Base-by-base conservation (phyloP, 305 asterid genomes). In the Fraxinus greggii region DNA sequence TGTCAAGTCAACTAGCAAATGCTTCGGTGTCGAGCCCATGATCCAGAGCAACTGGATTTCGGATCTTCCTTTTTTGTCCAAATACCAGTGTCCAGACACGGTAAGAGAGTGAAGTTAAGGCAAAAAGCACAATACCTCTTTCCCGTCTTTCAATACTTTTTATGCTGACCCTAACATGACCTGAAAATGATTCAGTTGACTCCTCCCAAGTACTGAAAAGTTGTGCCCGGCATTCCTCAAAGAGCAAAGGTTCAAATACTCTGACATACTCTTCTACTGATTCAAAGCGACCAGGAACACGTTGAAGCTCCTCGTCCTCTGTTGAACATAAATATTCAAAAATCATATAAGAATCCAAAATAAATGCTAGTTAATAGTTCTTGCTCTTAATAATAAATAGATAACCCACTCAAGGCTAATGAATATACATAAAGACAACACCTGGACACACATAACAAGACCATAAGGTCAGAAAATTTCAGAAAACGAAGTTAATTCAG, bases 161-260 rank as follows among this genome's bases (percentile, higher is more conserved):
- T 79, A 97, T 83, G 69, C 88, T 86, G 78, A 94, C 98, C 90
- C 95, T 94, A 81, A 92, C 89, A 87, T 97, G 98, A 83, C 88
- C 82, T 72, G 94, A 75, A 78, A 84, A 79, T 65, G 94, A 85
- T 84, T 97, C 98, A 33, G 89, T 86, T 59, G 87, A 89, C 90
- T 97, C 99, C 85, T 95, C 98, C 99, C 98, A 97, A 17, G 94
- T 87, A 83, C 98, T 92, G 88, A 89, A 93, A 81, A 97, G 92
- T 85, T 97, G 98, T 24, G 98, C 98, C 74, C 98, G 91, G 77
- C 99, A 93, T 88, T 97, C 98, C 93, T 95, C 99, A 88, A 97
- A 95, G 85, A 97, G 97, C 93, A 97, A 88, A 85, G 99, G 98
- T 86, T 97, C 99, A 87, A 97, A 93, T 61, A 97, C 99, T 79